Evolutionary conservation across 1,284 basidiomycete species (phyloP).

Genomic region (Sanghuangporus baumii): DNA sequence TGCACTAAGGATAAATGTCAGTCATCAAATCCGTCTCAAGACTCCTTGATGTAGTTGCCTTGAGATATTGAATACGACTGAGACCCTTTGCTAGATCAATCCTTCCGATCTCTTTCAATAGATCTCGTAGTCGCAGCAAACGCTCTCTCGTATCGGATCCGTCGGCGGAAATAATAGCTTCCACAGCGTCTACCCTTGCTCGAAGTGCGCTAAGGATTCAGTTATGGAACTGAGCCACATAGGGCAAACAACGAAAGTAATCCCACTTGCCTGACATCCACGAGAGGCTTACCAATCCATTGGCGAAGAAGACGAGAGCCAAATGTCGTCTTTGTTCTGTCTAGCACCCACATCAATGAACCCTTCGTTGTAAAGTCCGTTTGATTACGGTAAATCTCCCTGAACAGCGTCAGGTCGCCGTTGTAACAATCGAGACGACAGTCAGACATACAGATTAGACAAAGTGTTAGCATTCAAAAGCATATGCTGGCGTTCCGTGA

Average conservation of each 20-base stretch:
- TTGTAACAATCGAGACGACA: neutral
- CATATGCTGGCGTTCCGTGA: slow-evolving; percentile 81
- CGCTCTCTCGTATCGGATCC: slow-evolving; percentile 40
- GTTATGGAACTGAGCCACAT: neutral
- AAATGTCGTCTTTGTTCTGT: slow-evolving; percentile 85
- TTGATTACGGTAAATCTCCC: slow-evolving; percentile 87
- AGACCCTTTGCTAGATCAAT: slow-evolving; percentile 79
- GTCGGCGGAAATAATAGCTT: slow-evolving; percentile 59
- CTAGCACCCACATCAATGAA: slow-evolving; percentile 81
- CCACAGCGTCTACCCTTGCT: slow-evolving; percentile 78
- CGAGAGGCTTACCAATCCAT: slow-evolving; percentile 86
- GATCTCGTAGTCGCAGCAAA: slow-evolving; percentile 59
- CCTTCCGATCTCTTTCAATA: slow-evolving; percentile 72
- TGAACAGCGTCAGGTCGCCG: slow-evolving; percentile 23
- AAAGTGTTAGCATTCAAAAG: slow-evolving; percentile 86
- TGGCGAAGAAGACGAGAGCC: slow-evolving; percentile 77
- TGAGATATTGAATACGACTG: slow-evolving; percentile 85
- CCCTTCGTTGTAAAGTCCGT: slow-evolving; percentile 74
- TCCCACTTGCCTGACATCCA: slow-evolving; percentile 57
- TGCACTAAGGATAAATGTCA: slow-evolving; percentile 47
- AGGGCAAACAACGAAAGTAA: neutral
- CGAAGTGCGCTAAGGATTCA: slow-evolving; percentile 51
- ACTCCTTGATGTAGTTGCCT: slow-evolving; percentile 39
- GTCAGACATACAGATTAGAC: slow-evolving; percentile 58
- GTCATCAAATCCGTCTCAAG: neutral